Base-by-base conservation (phyloP, 495 filamentous ascomycete species). In the Bryoglossum gracile region DNA sequence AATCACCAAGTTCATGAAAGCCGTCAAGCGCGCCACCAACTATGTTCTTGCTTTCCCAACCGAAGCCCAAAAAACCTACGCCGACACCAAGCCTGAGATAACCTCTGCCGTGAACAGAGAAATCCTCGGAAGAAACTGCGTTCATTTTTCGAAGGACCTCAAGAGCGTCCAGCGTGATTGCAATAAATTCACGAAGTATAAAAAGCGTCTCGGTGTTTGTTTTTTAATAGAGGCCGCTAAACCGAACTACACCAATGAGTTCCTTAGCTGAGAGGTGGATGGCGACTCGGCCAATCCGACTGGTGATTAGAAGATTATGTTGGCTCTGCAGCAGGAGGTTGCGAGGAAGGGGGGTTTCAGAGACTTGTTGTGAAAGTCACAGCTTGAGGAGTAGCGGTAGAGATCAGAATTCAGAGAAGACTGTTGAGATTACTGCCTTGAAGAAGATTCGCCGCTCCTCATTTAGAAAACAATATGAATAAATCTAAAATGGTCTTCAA, bases 101-200 rank as follows among this genome's bases (percentile, higher is more conserved):
- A 78, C 68, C 21, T 76, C 76, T 4, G 51, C 68, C 13, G 75
- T 84, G 44, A 83, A 84, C 65, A 70, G 75, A 43, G 82, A 84
- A 77, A 86, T 84, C 69, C 84, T 80, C 53, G 80, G 83, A 69
- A 75, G 81, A 47, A 82, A 76, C 17, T 84, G 73, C 60, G 82
- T 80, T 5, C 84, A 86, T 70, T 82, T 84, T 66, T 82, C 77
- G 42, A 71, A 72, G 42, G 81, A 86, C 53, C 55, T 86, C 50
- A 81, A 86, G 79, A 84, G 84, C 58, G 80, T 86, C 17, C 53
- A 60, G 42, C 76, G 80, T 48, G 81, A 84, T 68, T 84, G 79
- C 80, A 62, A 67, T 42, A 86, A 86, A 71, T 81, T 84, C 22
- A 84, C 81, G 35, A 68, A 67, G 50, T 86, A 86, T 48, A 80